Conservation (phyloP, 2,329 filamentous ascomycete genomes). For the Tolypocladium paradoxum region DNA sequence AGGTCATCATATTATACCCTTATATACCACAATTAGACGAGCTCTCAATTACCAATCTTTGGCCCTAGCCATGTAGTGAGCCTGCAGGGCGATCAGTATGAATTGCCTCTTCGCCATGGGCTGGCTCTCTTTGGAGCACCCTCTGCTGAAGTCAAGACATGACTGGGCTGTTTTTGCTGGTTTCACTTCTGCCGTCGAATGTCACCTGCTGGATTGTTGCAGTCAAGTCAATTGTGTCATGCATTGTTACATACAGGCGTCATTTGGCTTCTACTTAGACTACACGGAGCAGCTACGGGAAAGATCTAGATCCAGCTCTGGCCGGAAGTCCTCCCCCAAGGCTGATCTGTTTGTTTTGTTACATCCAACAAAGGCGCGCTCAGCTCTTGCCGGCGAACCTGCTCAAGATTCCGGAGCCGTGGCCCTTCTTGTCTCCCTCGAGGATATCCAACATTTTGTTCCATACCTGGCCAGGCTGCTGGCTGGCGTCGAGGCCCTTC, state of each 20-base stretch:
- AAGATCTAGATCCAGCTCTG: neutral
- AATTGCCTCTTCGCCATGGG: neutral
- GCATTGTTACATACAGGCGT: conserved; percentile 7
- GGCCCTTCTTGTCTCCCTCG: conserved; percentile 40
- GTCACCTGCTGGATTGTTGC: neutral
- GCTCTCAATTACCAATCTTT: too few relatives aligned
- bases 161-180: neutral
- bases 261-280: neutral
- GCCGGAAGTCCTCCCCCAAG: neutral
- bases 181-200: too few relatives aligned
- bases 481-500: conserved; percentile 88
- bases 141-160: neutral
- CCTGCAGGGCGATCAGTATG: neutral
- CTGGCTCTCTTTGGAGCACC: neutral
- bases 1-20: neutral
- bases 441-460: conserved; percentile 83
- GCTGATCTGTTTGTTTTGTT: neutral
- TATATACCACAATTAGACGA: neutral
- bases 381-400: conserved; percentile 18
- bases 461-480: conserved; percentile 94
- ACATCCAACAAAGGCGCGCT: neutral
- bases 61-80: neutral
- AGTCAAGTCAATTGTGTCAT: neutral
- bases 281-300: neutral
- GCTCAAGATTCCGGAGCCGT: conserved; percentile 30